Evolutionary conservation across 2,329 filamentous ascomycete species (phyloP).

Genomic region (Colletotrichum sp.): DNA sequence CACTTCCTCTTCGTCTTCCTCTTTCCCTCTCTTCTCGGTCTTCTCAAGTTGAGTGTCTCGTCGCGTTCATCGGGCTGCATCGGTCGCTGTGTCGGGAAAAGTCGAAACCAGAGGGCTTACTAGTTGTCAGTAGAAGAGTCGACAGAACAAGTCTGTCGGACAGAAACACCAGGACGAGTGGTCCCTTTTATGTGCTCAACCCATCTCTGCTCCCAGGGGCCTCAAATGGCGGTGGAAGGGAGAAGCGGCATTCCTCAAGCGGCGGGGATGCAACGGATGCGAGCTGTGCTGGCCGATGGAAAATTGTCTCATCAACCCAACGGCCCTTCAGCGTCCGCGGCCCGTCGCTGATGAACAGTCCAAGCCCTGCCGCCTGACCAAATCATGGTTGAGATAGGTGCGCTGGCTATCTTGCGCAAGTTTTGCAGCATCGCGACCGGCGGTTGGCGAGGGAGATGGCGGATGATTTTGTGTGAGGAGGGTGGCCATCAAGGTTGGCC

Average conservation of each 20-base stretch:
- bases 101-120: neutral
- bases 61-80: neutral
- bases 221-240: slow-evolving; percentile 12
- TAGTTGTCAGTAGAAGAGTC: neutral
- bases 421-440: neutral
- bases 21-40: neutral
- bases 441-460: slow-evolving; percentile 2
- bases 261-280: neutral
- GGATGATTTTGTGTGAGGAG: neutral
- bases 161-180: neutral
- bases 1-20: neutral
- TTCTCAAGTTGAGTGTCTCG: neutral
- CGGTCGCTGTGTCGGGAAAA: neutral
- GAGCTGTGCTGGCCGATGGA: neutral
- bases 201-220: neutral
- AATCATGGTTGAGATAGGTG: neutral
- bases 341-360: neutral
- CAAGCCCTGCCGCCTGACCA: neutral
- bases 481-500: slow-evolving; percentile 22
- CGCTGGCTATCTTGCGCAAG: neutral
- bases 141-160: neutral
- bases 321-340: neutral
- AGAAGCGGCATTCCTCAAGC: neutral
- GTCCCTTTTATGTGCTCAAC: slow-evolving; percentile 2
- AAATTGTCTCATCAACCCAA: slow-evolving; percentile 8